A percentile compares a stretch with the other conserved stretches of the same genome.
These are phyloP conservation scores for Cryptococcus jaspeensis DNA, from an alignment of 1,284 basidiomycete species.

Conservation along the genomic window DNA sequence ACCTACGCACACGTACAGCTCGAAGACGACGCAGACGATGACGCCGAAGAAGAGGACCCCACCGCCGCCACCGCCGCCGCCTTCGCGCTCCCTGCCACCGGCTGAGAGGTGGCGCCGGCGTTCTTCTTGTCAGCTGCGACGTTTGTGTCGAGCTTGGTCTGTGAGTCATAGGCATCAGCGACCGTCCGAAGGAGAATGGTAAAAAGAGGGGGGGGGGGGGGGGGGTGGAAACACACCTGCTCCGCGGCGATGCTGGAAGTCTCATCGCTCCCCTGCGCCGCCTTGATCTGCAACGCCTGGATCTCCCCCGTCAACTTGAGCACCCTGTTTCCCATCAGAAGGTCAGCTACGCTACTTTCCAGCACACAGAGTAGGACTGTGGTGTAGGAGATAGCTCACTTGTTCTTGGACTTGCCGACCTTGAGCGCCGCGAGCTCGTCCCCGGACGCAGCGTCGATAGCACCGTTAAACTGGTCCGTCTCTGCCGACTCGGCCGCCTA, in stretches of 20 bases:
- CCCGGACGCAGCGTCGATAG: constrained; percentile 53
- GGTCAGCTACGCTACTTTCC: too few relatives aligned
- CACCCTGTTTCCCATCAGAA: constrained; percentile 40
- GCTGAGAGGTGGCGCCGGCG: background rate
- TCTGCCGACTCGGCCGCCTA: constrained; percentile 55
- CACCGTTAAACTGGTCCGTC: constrained; percentile 54
- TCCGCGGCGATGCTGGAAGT: constrained; percentile 12
- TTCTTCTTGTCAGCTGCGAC: constrained; percentile 8
- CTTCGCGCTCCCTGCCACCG: too few relatives aligned
- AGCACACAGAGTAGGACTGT: background rate
- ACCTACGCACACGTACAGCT: too few relatives aligned
- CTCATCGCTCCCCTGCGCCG: constrained; percentile 13
- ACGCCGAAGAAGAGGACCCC: too few relatives aligned
- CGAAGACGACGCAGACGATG: too few relatives aligned
- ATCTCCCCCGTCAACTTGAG: constrained; percentile 56
- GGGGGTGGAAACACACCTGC: background rate
- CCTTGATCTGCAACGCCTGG: constrained; percentile 53
- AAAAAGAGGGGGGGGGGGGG: background rate
- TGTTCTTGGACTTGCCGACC: constrained; percentile 58
- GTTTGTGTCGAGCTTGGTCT: constrained; percentile 14
- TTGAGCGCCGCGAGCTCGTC: constrained; percentile 52
- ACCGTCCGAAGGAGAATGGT: background rate
- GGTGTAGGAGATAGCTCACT: constrained; percentile 24
- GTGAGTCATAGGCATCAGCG: background rate
- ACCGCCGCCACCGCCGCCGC: too few relatives aligned